These are phyloP conservation scores for Arctostaphylos glauca DNA, from an alignment of 148 eudicot species.

Conservation along the genomic window DNA sequence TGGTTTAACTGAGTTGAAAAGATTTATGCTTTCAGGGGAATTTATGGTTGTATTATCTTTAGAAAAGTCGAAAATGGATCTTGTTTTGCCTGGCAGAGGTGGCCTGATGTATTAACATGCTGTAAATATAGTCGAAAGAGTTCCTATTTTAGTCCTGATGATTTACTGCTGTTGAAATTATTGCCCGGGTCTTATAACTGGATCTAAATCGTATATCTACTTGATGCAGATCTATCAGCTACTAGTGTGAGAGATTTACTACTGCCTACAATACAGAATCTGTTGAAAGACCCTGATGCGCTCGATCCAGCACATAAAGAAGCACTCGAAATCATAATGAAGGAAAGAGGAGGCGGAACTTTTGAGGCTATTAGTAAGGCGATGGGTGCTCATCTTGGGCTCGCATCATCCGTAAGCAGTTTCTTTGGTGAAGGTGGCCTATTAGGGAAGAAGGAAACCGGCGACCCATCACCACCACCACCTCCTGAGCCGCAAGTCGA, in stretches of 20 bases:
- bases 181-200: neutral
- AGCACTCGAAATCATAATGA: slow-evolving; percentile 81
- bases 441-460: slow-evolving; percentile 68
- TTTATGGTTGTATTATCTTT: neutral
- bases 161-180: neutral
- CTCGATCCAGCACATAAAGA: slow-evolving; percentile 99
- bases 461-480: slow-evolving; percentile 32
- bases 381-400: slow-evolving; percentile 93
- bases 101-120: slow-evolving; percentile 1
- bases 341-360: slow-evolving; percentile 90
- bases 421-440: slow-evolving; percentile 80
- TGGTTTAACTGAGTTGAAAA: neutral
- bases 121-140: neutral
- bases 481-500: slow-evolving; percentile 24
- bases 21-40: neutral
- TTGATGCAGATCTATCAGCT: slow-evolving; percentile 67
- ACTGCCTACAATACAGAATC: slow-evolving; percentile 78
- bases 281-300: slow-evolving; percentile 81
- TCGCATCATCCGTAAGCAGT: slow-evolving; percentile 73
- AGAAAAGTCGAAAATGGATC: neutral
- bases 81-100: neutral
- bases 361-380: slow-evolving; percentile 82
- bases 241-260: slow-evolving; percentile 77
- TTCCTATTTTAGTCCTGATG: neutral
- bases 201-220: neutral